phyloP scores from a whole-genome alignment of 768 basidiomycete genomes.

The Rhodotorula graminis region DNA sequence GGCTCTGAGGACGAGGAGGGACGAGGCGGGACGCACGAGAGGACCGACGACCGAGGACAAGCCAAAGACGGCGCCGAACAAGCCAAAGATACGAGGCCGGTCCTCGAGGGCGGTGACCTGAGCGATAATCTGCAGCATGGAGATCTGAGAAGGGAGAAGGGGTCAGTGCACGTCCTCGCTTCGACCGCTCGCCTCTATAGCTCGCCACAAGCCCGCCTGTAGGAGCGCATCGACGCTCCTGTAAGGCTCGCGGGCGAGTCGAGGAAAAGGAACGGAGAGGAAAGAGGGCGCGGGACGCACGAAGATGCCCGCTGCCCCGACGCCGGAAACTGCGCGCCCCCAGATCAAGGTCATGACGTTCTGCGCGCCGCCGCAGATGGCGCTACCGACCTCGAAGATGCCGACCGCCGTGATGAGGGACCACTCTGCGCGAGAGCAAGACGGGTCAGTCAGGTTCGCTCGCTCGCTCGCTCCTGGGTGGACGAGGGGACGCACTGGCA shows the following conservation, averaged over 20 bases:
- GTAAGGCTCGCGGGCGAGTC: too few species aligned
- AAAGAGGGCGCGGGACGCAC: neutral
- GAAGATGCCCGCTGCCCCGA: slow-evolving; percentile 52
- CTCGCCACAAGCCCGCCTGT: too few species aligned
- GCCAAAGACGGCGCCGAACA: slow-evolving; percentile 50
- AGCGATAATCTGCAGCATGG: slow-evolving; percentile 41
- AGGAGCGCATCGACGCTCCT: too few species aligned
- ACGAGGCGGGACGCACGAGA: slow-evolving; percentile 2
- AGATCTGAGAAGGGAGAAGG: slow-evolving; percentile 26
- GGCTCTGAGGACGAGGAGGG: neutral
- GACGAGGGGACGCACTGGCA: slow-evolving; percentile 41
- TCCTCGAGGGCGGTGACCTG: slow-evolving; percentile 41
- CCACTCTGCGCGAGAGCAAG: neutral
- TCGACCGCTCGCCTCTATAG: neutral
- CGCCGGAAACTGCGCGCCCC: slow-evolving; percentile 53
- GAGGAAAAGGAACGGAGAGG: neutral
- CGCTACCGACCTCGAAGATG: slow-evolving; percentile 53
- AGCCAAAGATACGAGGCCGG: slow-evolving; percentile 48
- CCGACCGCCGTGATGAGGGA: slow-evolving; percentile 15
- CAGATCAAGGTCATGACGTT: slow-evolving; percentile 47
- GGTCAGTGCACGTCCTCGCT: neutral
- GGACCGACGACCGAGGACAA: slow-evolving; percentile 36
- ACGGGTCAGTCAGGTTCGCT: too few species aligned
- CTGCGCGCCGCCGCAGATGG: slow-evolving; percentile 50
- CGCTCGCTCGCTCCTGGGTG: too few species aligned